Base-by-base conservation (phyloP, 148 eudicot genomes). In the Rhododendron mucronatum region DNA sequence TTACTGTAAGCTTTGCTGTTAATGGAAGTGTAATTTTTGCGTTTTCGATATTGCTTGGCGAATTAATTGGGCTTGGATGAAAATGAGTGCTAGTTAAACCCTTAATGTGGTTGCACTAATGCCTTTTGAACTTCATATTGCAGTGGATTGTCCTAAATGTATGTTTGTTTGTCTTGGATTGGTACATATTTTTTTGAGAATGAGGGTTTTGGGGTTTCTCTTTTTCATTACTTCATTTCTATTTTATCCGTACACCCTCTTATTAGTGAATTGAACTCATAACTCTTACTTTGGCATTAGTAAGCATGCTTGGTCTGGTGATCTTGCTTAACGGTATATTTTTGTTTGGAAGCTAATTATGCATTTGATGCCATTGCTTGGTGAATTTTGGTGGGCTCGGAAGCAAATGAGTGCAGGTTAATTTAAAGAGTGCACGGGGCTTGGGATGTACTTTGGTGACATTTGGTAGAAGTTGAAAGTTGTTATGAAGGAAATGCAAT, bases 151-250 rank as follows among this genome's bases (percentile, higher is more conserved):
- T 11, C 3, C 3, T 63, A 63, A 63, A 23, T 63, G 71, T 63
- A 63, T 63, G n/a, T 23, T 63, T 55, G 2, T 63, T 21, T 63
- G 28, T 63, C 28, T 33, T 59, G 59, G 39, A 28, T 86, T 81
- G 35, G 73, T 63, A 39, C 78, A 33, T 63, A 67, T 75, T 88
- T 75, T 67, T 82, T 45, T n/a, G 12, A 76, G 30, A 61, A 9
- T 7, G 28, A 84, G 37, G 39, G 65, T 55, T 73, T 81, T 26
- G 74, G 75, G 67, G 12, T 26, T 80, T 47, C 74, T 28, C n/a
- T 26, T 73, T 23, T 53, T 57, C 37, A 41, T 41, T 65, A 7
- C 50, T 73, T 44, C 15, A n/a, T 35, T 26, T 41, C 45, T 35
- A 21, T 3, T 26, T 30, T 51, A 21, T 77, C 61, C 3, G 1